phyloP scores from a whole-genome alignment of 2,329 filamentous ascomycete species.

The Phialocephala sp. region DNA sequence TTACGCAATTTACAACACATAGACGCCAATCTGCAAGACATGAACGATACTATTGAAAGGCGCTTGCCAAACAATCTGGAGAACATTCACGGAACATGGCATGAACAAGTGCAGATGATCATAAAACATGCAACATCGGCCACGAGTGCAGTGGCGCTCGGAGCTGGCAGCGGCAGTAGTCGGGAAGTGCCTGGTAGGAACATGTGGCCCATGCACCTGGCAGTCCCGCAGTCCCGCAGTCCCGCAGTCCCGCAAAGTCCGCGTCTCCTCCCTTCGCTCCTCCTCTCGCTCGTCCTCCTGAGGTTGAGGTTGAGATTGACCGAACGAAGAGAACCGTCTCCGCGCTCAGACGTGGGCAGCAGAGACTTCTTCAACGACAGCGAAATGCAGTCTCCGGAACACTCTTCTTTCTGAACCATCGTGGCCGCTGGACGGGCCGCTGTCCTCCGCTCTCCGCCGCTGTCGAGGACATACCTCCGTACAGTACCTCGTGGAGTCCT shows the following conservation, averaged over 20 bases:
- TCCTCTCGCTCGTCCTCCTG: not conserved
- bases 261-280: not conserved
- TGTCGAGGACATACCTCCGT: too few species aligned
- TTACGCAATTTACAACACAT: not conserved
- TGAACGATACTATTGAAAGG: not conserved
- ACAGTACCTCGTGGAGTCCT: too few species aligned
- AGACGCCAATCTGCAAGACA: not conserved
- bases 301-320: not conserved
- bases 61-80: not conserved
- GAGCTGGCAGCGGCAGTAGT: not conserved
- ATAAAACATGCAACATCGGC: not conserved
- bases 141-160: too few species aligned
- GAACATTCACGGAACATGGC: not conserved
- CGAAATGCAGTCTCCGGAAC: not conserved
- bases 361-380: not conserved
- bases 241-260: not conserved
- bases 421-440: not conserved
- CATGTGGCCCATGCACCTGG: not conserved
- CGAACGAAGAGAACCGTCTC: not conserved
- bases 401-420: not conserved
- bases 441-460: not conserved
- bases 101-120: constrained; percentile 1
- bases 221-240: not conserved
- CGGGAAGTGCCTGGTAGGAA: not conserved
- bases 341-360: not conserved